phyloP scores from a whole-genome alignment of 164 flowering plant genomes.

The Kingdonia uniflora region DNA sequence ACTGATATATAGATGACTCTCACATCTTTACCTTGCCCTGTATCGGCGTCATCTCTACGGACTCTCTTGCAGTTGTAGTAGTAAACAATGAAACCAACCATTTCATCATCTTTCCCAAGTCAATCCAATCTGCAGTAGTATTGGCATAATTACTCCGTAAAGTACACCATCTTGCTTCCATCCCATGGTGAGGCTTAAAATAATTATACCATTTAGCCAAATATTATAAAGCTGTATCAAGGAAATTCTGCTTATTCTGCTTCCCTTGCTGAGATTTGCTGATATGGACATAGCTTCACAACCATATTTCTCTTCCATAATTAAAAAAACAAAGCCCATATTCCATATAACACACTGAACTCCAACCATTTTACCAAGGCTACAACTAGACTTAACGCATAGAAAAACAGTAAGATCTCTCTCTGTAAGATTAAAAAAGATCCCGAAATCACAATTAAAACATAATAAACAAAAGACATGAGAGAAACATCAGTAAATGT shows the following conservation, averaged over 20 bases:
- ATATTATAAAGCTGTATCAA: too few relatives aligned
- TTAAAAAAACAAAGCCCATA: constrained; percentile 11
- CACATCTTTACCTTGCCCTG: too few relatives aligned
- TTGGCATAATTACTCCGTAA: too few relatives aligned
- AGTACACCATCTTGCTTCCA: too few relatives aligned
- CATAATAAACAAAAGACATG: constrained; percentile 6
- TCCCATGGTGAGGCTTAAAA: too few relatives aligned
- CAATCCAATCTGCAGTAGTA: too few relatives aligned
- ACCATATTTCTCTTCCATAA: constrained; percentile 13
- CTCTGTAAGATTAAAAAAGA: neutral
- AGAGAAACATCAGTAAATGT: constrained; percentile 9
- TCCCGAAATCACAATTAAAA: constrained; percentile 2
- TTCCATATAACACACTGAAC: constrained; percentile 9
- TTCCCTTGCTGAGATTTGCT: too few relatives aligned
- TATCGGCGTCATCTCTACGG: too few relatives aligned
- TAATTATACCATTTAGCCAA: too few relatives aligned
- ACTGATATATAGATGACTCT: too few relatives aligned
- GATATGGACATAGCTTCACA: constrained; percentile 4
- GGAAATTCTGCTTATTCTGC: too few relatives aligned
- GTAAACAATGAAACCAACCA: constrained; percentile 17
- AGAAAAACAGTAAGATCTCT: neutral
- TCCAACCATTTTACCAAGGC: constrained; percentile 9
- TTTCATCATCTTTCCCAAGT: constrained; percentile 13
- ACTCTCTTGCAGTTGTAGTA: constrained; percentile 14
- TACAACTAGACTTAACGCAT: neutral